Base-by-base conservation (phyloP, 495 filamentous ascomycete species). In the Viridothelium virens region DNA sequence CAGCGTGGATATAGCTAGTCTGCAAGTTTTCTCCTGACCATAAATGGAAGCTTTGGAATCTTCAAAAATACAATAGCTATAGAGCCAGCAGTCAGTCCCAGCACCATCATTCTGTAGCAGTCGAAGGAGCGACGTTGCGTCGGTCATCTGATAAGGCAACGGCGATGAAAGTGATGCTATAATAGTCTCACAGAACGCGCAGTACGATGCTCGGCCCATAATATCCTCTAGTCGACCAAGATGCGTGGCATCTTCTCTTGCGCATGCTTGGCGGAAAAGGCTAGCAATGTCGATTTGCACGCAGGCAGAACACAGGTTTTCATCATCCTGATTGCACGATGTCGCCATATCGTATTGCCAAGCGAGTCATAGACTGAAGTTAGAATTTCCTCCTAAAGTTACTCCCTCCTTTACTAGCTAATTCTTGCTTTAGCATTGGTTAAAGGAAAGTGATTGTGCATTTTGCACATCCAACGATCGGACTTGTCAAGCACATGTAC, bases 1-100 rank as follows among this genome's bases (percentile, higher is more conserved):
- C 41, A 46, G 1, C 41, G 41, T 46, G 41, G 41, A 46, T 46
- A 46, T 16, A 46, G 41, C 41, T 46, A 16, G 41, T 46, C 41
- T 46, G 41, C 7, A 46, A 7, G 9, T 16, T 46, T 46, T 46
- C 14, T 46, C 41, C 41, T 46, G 41, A 46, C 41, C 41, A 46
- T 46, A 16, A 16, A 46, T 46, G 41, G 41, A 46, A 46, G 41
- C 41, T 46, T 1, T 16, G 14, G 41, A 46, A 16, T 46, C 41
- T 46, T 46, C 41, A 46, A 46, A 46, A 16, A 46, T 46, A 46
- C 41, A 46, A 46, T 46, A 46, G 41, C 41, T 46, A 46, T 46
- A 46, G 14, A 46, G 41, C 41, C 41, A 46, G 41, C 41, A 46
- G 14, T 46, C 14, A 9, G 41, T 46, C 41, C 41, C 41, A 16